Evolutionary conservation across 164 flowering plant genomes (phyloP).

Genomic region (Kingdonia uniflora): DNA sequence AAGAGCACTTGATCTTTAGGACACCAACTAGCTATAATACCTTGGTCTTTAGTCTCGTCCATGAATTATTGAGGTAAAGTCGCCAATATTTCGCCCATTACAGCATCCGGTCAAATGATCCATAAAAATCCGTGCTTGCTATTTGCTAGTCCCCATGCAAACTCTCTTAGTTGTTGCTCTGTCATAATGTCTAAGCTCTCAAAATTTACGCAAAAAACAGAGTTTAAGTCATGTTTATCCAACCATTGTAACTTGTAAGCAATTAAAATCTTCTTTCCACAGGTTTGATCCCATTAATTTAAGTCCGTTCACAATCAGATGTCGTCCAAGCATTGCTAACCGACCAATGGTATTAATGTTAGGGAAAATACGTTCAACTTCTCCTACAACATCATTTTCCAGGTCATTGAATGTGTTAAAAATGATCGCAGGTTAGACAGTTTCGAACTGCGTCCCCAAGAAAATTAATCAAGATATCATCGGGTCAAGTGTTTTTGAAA

Average conservation of each 20-base stretch:
- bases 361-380: no score
- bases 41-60: slow-evolving; percentile 16
- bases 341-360: slow-evolving; percentile 25
- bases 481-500: no score
- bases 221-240: slow-evolving; percentile 11
- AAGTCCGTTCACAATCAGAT: not conserved
- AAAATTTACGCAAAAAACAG: slow-evolving; percentile 27
- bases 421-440: no score
- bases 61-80: slow-evolving; percentile 14
- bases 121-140: slow-evolving; percentile 24
- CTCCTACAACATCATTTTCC: no score
- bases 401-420: no score
- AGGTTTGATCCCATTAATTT: slow-evolving; percentile 18
- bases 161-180: slow-evolving; percentile 17
- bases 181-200: slow-evolving; percentile 26
- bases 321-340: slow-evolving; percentile 6
- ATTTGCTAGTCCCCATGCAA: slow-evolving; percentile 36
- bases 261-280: slow-evolving; percentile 28
- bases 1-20: slow-evolving; percentile 24
- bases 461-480: no score
- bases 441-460: no score
- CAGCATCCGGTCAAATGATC: slow-evolving; percentile 27
- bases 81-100: slow-evolving; percentile 20
- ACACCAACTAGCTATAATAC: slow-evolving; percentile 24
- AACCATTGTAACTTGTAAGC: slow-evolving; percentile 30